Base-by-base conservation (phyloP, 306 rosid species). In the Malus fusca region DNA sequence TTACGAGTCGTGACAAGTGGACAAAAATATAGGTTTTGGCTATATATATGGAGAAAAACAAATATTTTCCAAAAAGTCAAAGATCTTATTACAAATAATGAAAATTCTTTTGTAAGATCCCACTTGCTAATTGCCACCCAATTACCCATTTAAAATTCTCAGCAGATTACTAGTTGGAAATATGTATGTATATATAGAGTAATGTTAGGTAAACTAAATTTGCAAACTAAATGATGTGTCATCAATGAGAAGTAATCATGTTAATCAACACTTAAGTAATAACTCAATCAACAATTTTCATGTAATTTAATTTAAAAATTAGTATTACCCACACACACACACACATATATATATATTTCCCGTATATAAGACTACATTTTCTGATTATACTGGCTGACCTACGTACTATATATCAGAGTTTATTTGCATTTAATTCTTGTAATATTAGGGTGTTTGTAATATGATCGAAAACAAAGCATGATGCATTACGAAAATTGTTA, bases 41-140 rank as follows among this genome's bases (percentile, higher is more conserved):
- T 63, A 35, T 40, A 55, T 40, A 43, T 43, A 72, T 30, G 78
- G 42, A 77, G 75, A 82, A 68, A 68, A 46, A 79, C 75, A 82
- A 67, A 51, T 25, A n/a, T 53, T 8, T 22, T 13, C 5, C 26
- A 11, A 33, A 77, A 87, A 82, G 92, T 84, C 90, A 79, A 81
- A 72, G 79, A 69, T 78, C 64, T 69, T 48, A 66, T 31, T 37
- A 33, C 68, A 37, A 25, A 43, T 23, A 26, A 68, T 58, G 17
- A 61, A 56, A 33, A 18, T 44, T 66, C 28, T 70, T 66, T 72
- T 52, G 35, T 80, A 71, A 61, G 66, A 71, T 69, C 75, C 87
- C 77, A 80, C 83, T 82, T 81, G 82, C 82, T 58, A 26, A 14
- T 58, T 56, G 37, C 67, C 76, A 37, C 76, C 18, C 55, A 31